Evolutionary conservation across 768 basidiomycete species (phyloP), one percentile per base, ranked within the genome.

Genomic region (Pilatotrama ljubarskyi): DNA sequence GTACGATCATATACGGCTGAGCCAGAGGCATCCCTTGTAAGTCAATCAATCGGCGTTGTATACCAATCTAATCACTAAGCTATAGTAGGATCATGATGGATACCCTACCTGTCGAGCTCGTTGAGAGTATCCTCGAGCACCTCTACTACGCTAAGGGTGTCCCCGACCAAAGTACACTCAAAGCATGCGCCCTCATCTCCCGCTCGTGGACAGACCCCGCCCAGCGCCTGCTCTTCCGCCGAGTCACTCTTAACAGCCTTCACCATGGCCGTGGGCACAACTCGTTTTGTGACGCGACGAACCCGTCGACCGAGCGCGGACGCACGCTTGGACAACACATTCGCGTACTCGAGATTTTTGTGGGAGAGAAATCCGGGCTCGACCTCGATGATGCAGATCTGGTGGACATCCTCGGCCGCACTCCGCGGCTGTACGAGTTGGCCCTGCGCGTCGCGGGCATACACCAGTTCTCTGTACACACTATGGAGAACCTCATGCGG

Each of bases 401-500:
- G 10, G 51, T 61, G 17, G 35, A 72, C 1, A 48, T 77, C 14
- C 62, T 71, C 8, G 53, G 59, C 0, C 63, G 59, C 14, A 77
- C 76, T 38, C 71, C 66, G 17, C 60, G 65, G 7, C 56, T 78
- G 15, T 78, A 78, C 57, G 75, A 75, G 22, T 72, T 78, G 18
- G 51, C 49, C 2, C 44, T 78, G 37, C 66, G 64, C 29, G 58
- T 63, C 2, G 54, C 43, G 14, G 63, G 66, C 17, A 4, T 77
- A 1, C 72, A 75, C 59, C 64, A 69, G n/a, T 68, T 78, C 26
- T 66, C 68, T 40, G 58, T 62, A 4, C 61, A 3, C 1, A 63
- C 64, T 5, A 43, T 66, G 40, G 35, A 68, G 26, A 51, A 46
- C 0, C 70, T 78, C 9, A 50, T 63, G 40, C 64, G 66, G 7